Evolutionary conservation across 768 basidiomycete genomes (phyloP).

Genomic region (Macrolepiota dolichaula): DNA sequence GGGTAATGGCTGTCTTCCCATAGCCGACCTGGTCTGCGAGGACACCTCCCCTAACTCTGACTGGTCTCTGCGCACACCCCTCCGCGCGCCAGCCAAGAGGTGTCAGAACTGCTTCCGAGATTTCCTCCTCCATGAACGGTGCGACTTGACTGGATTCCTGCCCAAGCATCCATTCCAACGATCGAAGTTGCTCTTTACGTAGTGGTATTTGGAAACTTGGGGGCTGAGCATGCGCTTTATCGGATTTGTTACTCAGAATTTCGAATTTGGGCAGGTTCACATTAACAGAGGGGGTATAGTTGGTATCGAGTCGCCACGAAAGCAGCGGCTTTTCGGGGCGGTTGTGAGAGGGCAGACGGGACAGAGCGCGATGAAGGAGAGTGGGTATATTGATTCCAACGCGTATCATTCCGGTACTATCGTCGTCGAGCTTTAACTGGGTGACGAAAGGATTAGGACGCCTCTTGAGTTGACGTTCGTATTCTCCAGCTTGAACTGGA

Average conservation of each 20-base stretch:
- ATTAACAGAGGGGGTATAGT: conserved; percentile 64
- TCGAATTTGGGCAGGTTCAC: conserved; percentile 60
- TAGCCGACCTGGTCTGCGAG: conserved; percentile 96
- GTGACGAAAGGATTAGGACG: conserved; percentile 87
- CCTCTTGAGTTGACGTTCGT: conserved; percentile 83
- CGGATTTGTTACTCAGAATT: conserved; percentile 72
- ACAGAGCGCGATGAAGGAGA: conserved; percentile 80
- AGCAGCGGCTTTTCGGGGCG: conserved; percentile 47
- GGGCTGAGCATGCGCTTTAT: conserved; percentile 71
- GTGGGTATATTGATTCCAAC: conserved; percentile 89
- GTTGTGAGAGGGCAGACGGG: conserved; percentile 64
- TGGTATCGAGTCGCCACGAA: conserved; percentile 82
- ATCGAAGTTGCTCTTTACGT: conserved; percentile 84
- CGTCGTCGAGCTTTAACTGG: conserved; percentile 65
- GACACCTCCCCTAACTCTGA: conserved; percentile 81
- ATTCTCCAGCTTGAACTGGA: conserved; percentile 80
- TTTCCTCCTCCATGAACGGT: conserved; percentile 91
- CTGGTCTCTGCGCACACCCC: conserved; percentile 77
- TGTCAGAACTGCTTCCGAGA: conserved; percentile 83
- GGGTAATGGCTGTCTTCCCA: conserved; percentile 93
- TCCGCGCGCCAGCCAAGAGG: conserved; percentile 94
- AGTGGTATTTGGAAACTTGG: conserved; percentile 73
- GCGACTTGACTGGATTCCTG: conserved; percentile 64
- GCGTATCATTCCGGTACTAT: conserved; percentile 65
- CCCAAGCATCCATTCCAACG: conserved; percentile 87